phyloP scores from a whole-genome alignment of 2,329 filamentous ascomycete genomes.

The Microascus cirrosus region DNA sequence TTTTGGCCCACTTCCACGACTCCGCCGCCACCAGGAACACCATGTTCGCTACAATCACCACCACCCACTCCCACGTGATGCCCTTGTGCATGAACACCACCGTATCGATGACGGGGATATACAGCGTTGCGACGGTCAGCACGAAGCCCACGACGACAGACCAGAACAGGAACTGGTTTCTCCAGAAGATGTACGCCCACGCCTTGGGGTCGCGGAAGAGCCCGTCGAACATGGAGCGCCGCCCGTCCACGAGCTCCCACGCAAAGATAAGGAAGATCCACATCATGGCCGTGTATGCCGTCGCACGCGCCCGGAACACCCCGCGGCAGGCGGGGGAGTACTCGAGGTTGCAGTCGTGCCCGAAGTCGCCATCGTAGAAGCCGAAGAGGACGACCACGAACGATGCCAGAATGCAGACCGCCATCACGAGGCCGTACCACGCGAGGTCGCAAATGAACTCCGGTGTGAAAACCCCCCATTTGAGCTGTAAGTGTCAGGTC shows the following conservation, averaged over 20 bases:
- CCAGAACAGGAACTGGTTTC: conserved; percentile 41
- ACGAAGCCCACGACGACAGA: conserved; percentile 40
- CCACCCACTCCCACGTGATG: conserved; percentile 59
- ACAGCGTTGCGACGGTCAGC: conserved; percentile 48
- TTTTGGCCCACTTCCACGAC: conserved; percentile 56
- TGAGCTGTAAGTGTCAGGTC: conserved; percentile 14
- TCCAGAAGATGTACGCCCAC: conserved; percentile 44
- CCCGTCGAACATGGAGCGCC: conserved; percentile 53
- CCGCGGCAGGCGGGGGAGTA: conserved; percentile 39
- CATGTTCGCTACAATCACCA: conserved; percentile 49
- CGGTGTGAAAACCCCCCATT: conserved; percentile 48
- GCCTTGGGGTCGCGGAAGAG: conserved; percentile 39
- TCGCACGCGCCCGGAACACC: conserved; percentile 54
- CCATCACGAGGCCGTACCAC: conserved; percentile 55
- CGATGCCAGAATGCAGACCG: conserved; percentile 41
- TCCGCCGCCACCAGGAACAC: conserved; percentile 57
- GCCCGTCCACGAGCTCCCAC: conserved; percentile 57
- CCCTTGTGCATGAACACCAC: conserved; percentile 54
- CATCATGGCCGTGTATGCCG: conserved; percentile 54
- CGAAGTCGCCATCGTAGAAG: conserved; percentile 40
- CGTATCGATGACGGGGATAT: conserved; percentile 57
- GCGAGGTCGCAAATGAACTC: conserved; percentile 54
- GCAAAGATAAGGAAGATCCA: conserved; percentile 60
- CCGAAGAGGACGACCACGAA: conserved; percentile 50
- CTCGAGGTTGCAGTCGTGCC: conserved; percentile 43